Base-by-base conservation (phyloP, 768 basidiomycete genomes). In the Trametes gibbosa region DNA sequence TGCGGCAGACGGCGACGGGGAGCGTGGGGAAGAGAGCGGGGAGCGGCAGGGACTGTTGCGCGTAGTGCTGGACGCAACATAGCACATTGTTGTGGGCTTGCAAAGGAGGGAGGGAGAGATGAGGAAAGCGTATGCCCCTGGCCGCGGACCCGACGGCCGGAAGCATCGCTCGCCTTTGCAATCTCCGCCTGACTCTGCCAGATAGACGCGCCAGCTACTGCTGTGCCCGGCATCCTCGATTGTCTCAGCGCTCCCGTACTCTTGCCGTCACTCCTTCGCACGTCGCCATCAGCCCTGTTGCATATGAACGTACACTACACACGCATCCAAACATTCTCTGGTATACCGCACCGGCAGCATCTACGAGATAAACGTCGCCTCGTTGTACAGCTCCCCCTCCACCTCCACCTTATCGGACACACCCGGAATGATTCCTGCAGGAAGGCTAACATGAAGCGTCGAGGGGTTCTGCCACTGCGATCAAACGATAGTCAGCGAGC, bases 281-380 rank as follows among this genome's bases (percentile, higher is more conserved):
- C 37, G 7, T 41, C 50, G 6, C 50, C 6, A 12, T 29, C 7
- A 19, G 4, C 3, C n/a, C 13, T 21, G 9, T 27, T 17, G 42
- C 29, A 27, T 41, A 16, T 23, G 23, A 53, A 10, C 42, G 45
- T 55, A 55, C 53, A 46, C 35, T 43, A 45, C 52, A 42, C n/a
- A 27, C 41, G 16, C 53, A 29, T 27, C 45, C 23, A 8, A 10
- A 16, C 37, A 27, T 46, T 39, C 47, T 49, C 27, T 49, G 47
- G 55, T 50, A 41, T 50, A 49, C 42, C 16, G 29, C n/a, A 32
- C 14, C 41, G 19, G 39, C 29, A 16, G 42, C 27, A 48, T 25
- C 23, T 45, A 48, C 13, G 92, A 95, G 67, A 98, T 91, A 75
- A 90, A 97, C 2, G 94, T 89, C 0, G 93, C 91, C 71, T 98